Conservation (phyloP, 2,329 filamentous ascomycete genomes). For the Fusarium piperis region DNA sequence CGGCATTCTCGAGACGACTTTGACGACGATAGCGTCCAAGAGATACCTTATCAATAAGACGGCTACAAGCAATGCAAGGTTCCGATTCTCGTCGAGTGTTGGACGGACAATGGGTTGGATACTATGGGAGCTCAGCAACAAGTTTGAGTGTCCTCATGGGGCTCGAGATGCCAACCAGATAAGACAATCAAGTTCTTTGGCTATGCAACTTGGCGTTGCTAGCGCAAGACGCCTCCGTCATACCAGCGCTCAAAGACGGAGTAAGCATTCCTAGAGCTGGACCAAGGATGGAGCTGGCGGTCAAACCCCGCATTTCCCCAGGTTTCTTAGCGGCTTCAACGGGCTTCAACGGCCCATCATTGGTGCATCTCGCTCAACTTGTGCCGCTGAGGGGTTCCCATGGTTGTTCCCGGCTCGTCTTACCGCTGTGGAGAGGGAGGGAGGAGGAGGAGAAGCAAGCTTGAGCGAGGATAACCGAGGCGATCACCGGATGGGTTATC, state of each 20-base stretch:
- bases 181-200: background rate
- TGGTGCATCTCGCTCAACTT: constrained; percentile 8
- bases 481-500: background rate
- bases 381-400: constrained; percentile 31
- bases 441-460: background rate
- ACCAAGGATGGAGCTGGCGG: background rate
- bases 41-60: constrained; percentile 19
- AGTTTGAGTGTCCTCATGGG: background rate
- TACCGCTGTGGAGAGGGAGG: constrained; percentile 27
- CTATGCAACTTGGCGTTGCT: background rate
- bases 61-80: background rate
- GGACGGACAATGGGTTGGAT: background rate
- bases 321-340: constrained; percentile 18
- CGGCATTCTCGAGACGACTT: background rate
- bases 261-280: background rate
- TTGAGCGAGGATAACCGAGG: constrained; percentile 39
- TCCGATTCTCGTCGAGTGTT: background rate
- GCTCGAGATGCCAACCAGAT: background rate
- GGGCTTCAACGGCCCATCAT: constrained; percentile 7
- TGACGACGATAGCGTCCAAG: constrained; percentile 1
- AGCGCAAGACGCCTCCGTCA: background rate
- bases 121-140: background rate
- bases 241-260: background rate
- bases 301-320: constrained; percentile 42
- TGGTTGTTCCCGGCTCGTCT: constrained; percentile 9